Evolutionary conservation across 2,329 filamentous ascomycete genomes (phyloP).

Genomic region (Talaromyces sp.): DNA sequence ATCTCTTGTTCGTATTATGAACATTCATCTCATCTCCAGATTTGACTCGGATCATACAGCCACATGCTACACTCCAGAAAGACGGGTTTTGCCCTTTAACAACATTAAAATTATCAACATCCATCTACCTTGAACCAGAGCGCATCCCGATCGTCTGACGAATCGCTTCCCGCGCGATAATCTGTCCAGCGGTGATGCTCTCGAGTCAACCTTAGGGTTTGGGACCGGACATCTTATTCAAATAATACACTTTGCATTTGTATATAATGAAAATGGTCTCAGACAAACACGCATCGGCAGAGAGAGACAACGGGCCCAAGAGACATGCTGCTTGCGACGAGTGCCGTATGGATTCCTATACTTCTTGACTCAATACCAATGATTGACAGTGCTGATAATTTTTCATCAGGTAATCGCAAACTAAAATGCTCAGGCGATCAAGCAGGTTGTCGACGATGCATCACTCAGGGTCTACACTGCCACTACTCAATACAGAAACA

Average conservation of each 20-base stretch:
- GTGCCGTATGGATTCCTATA: conserved; percentile 39
- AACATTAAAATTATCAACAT: neutral
- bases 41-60: neutral
- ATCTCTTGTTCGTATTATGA: neutral
- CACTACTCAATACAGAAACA: conserved; percentile 48
- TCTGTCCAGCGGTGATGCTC: neutral
- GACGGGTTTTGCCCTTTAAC: neutral
- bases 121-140: neutral
- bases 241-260: neutral
- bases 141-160: neutral
- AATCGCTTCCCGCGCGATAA: neutral
- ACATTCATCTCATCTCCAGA: neutral
- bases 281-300: conserved; percentile 2
- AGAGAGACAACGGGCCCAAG: conserved; percentile 30
- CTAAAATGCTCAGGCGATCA: conserved; percentile 48
- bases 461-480: conserved; percentile 41
- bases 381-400: conserved; percentile 18
- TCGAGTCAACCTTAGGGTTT: neutral
- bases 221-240: neutral
- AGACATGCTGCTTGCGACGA: conserved; percentile 49
- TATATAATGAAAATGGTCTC: neutral
- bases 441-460: conserved; percentile 42
- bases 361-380: neutral
- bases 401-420: conserved; percentile 42
- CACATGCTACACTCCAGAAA: neutral